These are phyloP conservation scores for Lactarius evosmus DNA, from an alignment of 768 basidiomycete species.

Conservation along the genomic window DNA sequence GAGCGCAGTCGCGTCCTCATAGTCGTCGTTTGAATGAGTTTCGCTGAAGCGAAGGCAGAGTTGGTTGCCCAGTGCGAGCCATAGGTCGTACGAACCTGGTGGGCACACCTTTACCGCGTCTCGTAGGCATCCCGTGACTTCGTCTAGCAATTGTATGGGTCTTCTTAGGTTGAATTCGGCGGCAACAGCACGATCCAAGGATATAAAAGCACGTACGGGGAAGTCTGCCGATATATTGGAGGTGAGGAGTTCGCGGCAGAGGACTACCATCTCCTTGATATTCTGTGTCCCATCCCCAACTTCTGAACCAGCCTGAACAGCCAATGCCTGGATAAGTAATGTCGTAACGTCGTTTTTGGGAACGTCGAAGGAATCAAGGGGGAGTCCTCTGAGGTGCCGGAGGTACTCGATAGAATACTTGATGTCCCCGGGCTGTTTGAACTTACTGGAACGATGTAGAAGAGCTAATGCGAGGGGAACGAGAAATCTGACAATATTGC, in stretches of 20 bases:
- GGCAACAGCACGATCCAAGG: neutral
- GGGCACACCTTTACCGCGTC: neutral
- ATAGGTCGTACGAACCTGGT: neutral
- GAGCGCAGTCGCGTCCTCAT: neutral
- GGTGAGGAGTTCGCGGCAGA: neutral
- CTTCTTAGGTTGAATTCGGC: neutral
- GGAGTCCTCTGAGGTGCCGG: neutral
- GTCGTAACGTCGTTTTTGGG: neutral
- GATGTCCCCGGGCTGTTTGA: neutral
- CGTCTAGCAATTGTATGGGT: neutral
- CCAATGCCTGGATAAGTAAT: neutral
- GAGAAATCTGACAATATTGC: neutral
- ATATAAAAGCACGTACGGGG: neutral
- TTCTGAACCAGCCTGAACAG: neutral
- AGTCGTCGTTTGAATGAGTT: neutral
- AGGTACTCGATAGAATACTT: neutral
- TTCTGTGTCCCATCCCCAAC: neutral
- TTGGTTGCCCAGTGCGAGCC: neutral
- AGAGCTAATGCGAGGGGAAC: neutral
- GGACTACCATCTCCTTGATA: neutral
- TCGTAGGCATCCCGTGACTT: constrained; percentile 4
- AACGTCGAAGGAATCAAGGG: neutral
- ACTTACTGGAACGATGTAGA: neutral
- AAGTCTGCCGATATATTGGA: neutral
- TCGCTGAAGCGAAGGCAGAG: constrained; percentile 7